Conservation (phyloP, 176 grass and related monocot species). For the Raddia distichophylla region DNA sequence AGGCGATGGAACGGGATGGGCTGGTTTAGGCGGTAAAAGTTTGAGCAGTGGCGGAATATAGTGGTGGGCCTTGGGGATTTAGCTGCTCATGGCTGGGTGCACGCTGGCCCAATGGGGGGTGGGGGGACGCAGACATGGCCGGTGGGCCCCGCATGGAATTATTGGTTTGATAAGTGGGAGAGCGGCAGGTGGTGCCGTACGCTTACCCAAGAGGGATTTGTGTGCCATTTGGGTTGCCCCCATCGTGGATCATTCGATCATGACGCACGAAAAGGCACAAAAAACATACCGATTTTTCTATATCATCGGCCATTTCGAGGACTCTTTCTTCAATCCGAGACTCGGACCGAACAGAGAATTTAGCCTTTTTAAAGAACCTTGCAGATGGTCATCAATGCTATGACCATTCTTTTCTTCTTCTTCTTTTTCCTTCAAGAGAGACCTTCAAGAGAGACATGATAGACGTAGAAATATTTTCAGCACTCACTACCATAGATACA, state of each 20-base stretch:
- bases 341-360: background rate
- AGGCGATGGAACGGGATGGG: background rate
- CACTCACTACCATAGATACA: too few species aligned
- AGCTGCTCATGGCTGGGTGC: constrained; percentile 15
- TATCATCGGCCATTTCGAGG: background rate
- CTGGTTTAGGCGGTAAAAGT: background rate
- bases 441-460: too few species aligned
- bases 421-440: too few species aligned
- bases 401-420: too few species aligned
- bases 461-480: too few species aligned
- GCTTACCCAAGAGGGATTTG: constrained; percentile 34
- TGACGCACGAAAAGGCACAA: background rate
- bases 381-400: too few species aligned
- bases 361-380: background rate
- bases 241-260: background rate
- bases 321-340: background rate
- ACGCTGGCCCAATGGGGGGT: background rate
- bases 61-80: constrained; percentile 32
- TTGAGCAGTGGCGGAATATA: constrained; percentile 36
- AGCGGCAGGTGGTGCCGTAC: constrained; percentile 36
- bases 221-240: background rate
- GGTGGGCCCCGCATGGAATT: constrained; percentile 32
- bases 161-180: constrained; percentile 12
- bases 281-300: background rate
- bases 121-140: constrained; percentile 34